phyloP scores from a whole-genome alignment of 164 flowering plant genomes.

The Berberis vulgaris region DNA sequence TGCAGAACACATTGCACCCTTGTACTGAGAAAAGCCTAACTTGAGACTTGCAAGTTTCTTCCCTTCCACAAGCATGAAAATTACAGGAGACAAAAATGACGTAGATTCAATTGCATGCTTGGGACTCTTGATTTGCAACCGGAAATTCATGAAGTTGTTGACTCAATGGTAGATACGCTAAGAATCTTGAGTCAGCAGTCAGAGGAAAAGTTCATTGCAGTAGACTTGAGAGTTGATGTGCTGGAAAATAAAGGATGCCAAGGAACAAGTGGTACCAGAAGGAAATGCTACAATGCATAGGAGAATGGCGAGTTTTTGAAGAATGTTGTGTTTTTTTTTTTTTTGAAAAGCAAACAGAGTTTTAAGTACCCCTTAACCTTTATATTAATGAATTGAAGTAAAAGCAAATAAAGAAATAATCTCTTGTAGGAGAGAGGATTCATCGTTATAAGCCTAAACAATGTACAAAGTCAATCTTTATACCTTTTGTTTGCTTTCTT shows the following conservation, averaged over 20 bases:
- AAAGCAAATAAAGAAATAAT: too few relatives aligned
- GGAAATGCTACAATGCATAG: conserved; percentile 58
- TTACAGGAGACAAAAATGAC: conserved; percentile 24
- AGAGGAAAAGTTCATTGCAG: conserved; percentile 67
- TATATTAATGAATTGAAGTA: too few relatives aligned
- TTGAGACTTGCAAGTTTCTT: conserved; percentile 73
- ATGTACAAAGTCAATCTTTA: too few relatives aligned
- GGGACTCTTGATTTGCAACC: conserved; percentile 67
- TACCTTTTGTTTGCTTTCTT: too few relatives aligned
- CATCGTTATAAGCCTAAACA: too few relatives aligned
- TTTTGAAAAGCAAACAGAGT: too few relatives aligned
- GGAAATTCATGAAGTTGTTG: conserved; percentile 68
- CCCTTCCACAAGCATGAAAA: conserved; percentile 80
- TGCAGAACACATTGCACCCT: conserved; percentile 49
- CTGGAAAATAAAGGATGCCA: conserved; percentile 73
- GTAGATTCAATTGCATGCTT: conserved; percentile 60
- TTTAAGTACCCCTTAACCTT: too few relatives aligned
- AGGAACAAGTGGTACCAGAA: conserved; percentile 25
- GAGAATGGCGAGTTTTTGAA: conserved; percentile 65
- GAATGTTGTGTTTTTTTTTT: too few relatives aligned
- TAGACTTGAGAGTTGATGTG: conserved; percentile 76
- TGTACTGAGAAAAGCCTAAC: conserved; percentile 47
- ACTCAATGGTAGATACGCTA: conserved; percentile 67
- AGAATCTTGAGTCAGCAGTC: conserved; percentile 61
- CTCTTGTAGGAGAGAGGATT: too few relatives aligned